Evolutionary conservation across 2,329 filamentous ascomycete species (phyloP), one percentile per base, ranked within the genome.

Genomic region (Exophiala sp.): DNA sequence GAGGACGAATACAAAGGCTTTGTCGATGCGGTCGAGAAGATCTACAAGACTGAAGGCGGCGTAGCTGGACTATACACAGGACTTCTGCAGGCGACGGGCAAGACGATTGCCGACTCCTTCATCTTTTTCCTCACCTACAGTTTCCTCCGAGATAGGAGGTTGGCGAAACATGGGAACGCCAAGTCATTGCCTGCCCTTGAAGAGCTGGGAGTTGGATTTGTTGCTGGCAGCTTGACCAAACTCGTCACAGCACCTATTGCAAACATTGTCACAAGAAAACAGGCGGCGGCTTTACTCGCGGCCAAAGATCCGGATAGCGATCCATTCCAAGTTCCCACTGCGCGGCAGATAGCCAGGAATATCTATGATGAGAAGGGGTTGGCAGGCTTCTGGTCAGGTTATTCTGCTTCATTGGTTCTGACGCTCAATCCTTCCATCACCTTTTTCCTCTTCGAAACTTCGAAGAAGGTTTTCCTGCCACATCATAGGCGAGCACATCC

Each of bases 371-470:
- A 91, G 64, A 85, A 84, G 59, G 88, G 89, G 0, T 52, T 89
- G 8, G 64, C 73, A 38, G 88, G 88, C 2, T 84, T 95, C 61
- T 95, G 89, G 90, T 84, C 88, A 0, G 89, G 89, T 0, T 95
- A 95, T 66, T 87, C 85, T 16, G 88, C 88, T 1, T 83, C 79
- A 18, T 67, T 95, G 50, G 75, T 95, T 32, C 70, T 95, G 43
- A 90, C 89, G 1, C 73, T 95, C 22, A 95, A 95, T 62, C 89
- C 90, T 1, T 84, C 85, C 57, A 77, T 95, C 56, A 95, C 90
- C 0, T 90, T 95, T 64, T 82, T 91, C 59, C 72, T 95, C 23
- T 87, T 94, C 62, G 83, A 88, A 59, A 70, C 83, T 6, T 70
- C 93, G 16, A 82, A 84, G 58, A 75, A 79, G 45, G 64, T 73